phyloP scores from a whole-genome alignment of 2,329 filamentous ascomycete genomes.

The Fusarium multiceps region DNA sequence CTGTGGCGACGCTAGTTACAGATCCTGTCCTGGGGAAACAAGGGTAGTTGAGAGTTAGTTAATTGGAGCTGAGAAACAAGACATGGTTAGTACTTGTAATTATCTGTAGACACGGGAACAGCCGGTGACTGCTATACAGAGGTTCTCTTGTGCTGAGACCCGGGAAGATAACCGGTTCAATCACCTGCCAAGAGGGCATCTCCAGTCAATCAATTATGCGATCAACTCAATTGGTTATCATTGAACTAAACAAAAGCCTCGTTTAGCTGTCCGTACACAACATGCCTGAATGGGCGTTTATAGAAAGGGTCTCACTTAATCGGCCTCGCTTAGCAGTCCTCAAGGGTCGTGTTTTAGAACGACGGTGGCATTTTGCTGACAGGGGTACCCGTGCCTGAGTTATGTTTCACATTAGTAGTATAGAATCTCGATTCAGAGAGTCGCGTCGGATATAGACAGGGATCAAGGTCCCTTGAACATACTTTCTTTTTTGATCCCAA shows the following conservation, averaged over 20 bases:
- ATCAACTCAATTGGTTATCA: neutral
- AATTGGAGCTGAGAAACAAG: constrained; percentile 15
- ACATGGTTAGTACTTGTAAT: neutral
- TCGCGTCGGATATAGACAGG: constrained; percentile 8
- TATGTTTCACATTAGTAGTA: constrained; percentile 34
- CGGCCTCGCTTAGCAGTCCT: neutral
- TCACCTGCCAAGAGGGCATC: neutral
- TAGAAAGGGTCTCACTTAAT: constrained; percentile 7
- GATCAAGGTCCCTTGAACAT: constrained; percentile 17
- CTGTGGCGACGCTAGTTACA: constrained; percentile 35
- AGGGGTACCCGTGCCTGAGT: constrained; percentile 34
- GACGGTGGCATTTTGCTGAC: constrained; percentile 8
- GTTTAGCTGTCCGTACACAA: neutral
- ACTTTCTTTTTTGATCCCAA: constrained; percentile 29
- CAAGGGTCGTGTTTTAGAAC: neutral
- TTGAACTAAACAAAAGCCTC: neutral
- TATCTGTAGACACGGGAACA: constrained; percentile 6
- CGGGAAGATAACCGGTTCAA: neutral
- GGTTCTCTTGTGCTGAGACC: neutral
- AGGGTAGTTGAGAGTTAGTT: neutral
- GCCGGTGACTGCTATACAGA: neutral
- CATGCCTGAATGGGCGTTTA: constrained; percentile 25
- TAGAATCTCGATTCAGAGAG: constrained; percentile 22
- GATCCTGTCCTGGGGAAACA: constrained; percentile 30
- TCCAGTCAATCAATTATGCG: neutral